A percentile compares a stretch with the other conserved stretches of the same genome.
These are phyloP conservation scores for Teunomyces aglyptinius DNA, from an alignment of 805 yeast species.

Conservation along the genomic window DNA sequence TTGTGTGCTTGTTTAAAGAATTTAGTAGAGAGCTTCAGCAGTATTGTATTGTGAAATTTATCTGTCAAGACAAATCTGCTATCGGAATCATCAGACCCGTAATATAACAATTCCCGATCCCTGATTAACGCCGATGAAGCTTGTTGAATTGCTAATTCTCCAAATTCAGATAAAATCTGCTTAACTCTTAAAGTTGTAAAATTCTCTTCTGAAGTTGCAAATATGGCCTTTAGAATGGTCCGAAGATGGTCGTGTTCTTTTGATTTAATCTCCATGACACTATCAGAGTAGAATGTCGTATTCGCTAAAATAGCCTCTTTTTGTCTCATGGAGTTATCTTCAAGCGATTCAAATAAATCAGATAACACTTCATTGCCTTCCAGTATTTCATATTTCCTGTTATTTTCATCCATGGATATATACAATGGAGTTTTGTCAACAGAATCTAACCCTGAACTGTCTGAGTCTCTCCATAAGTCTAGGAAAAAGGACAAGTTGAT, in stretches of 20 bases:
- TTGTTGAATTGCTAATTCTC: slow-evolving; percentile 45
- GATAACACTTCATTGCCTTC: slow-evolving; percentile 21
- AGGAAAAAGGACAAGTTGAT: slow-evolving; percentile 53
- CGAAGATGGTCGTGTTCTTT: slow-evolving; percentile 34
- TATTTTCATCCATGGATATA: slow-evolving; percentile 46
- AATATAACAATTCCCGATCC: slow-evolving; percentile 54
- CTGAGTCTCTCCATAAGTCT: slow-evolving; percentile 63
- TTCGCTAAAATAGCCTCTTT: slow-evolving; percentile 56
- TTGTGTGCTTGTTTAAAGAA: slow-evolving; percentile 46
- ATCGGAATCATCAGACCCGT: slow-evolving; percentile 36
- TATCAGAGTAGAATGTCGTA: slow-evolving; percentile 42
- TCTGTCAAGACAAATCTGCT: slow-evolving; percentile 60
- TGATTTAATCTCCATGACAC: slow-evolving; percentile 8
- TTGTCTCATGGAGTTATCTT: slow-evolving; percentile 66
- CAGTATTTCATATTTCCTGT: slow-evolving; percentile 42
- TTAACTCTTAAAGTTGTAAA: slow-evolving; percentile 49
- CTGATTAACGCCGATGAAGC: slow-evolving; percentile 53
- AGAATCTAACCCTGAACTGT: slow-evolving; percentile 29
- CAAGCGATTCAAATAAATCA: slow-evolving; percentile 42
- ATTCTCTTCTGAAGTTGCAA: slow-evolving; percentile 50
- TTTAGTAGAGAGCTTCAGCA: slow-evolving; percentile 32
- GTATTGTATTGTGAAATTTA: slow-evolving; percentile 39
- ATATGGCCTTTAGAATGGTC: slow-evolving; percentile 51
- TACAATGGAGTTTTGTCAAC: slow-evolving; percentile 38
- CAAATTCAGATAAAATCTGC: slow-evolving; percentile 43